Evolutionary conservation across 768 basidiomycete genomes (phyloP).

Genomic region (Kwoniella heveanensis): DNA sequence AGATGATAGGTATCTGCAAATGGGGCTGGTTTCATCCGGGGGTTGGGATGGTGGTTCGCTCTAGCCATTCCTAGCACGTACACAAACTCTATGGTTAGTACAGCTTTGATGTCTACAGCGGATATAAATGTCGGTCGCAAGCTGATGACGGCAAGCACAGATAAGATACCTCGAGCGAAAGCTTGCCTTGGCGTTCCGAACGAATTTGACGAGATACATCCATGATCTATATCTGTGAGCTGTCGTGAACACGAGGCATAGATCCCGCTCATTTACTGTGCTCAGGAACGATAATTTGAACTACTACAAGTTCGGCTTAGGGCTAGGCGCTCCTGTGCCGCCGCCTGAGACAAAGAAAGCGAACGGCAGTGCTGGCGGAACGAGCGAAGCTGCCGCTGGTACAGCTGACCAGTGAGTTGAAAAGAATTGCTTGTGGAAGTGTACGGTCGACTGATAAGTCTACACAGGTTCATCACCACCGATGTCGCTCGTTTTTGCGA

Average conservation of each 20-base stretch:
- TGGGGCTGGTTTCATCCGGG: conserved; percentile 76
- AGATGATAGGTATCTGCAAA: conserved; percentile 70
- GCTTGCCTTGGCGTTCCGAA: conserved; percentile 77
- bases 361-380: conserved; percentile 17
- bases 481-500: conserved; percentile 90
- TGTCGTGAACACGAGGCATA: conserved; percentile 59
- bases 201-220: conserved; percentile 83
- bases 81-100: conserved; percentile 84
- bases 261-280: conserved; percentile 45
- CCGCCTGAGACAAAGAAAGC: conserved; percentile 12
- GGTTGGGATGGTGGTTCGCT: conserved; percentile 82
- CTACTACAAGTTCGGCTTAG: conserved; percentile 57
- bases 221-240: conserved; percentile 88
- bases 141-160: too few relatives aligned
- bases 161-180: conserved; percentile 86
- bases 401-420: conserved; percentile 70
- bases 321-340: conserved; percentile 43
- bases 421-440: not conserved
- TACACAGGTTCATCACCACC: conserved; percentile 77
- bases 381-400: conserved; percentile 58
- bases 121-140: not conserved
- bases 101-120: conserved; percentile 23
- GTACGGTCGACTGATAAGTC: not conserved
- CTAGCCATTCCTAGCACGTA: conserved; percentile 91
- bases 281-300: conserved; percentile 56